Evolutionary conservation across 495 filamentous ascomycete species (phyloP), one percentile per base, ranked within the genome.

Genomic region (Usnea hakonensis): DNA sequence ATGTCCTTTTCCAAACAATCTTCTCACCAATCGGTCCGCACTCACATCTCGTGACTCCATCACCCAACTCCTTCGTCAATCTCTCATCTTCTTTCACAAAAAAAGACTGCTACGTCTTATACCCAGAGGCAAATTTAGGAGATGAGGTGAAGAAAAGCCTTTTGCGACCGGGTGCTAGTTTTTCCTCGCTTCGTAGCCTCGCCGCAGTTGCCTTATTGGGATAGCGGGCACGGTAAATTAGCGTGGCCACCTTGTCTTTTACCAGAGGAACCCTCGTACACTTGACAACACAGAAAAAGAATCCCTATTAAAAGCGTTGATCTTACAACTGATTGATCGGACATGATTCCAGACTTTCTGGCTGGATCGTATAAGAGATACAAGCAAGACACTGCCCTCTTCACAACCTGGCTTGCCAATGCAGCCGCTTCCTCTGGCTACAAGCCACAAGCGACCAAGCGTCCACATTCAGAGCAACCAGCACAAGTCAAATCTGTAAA

Each of bases 321-420:
- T n/a, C n/a, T n/a, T n/a, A n/a, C n/a, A n/a, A n/a, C n/a, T n/a
- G n/a, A n/a, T n/a, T n/a, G n/a, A n/a, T n/a, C n/a, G n/a, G 19
- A 5, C 44, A 55, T 61, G 36, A 35, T 61, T 33, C 59, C 59
- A 11, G 36, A 55, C 21, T 50, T 61, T 17, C 23, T 61, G 40
- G 48, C 59, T 41, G 32, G 59, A 16, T 50, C 40, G 17, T 61
- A 55, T n/a, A 14, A 26, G 36, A 43, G 43, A 32, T 59, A 50
- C 43, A 59, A 59, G 41, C 41, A 59, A 19, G 57, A 55, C 54
- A 63, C 61, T n/a, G 38, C 33, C 21, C 23, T 58, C 38, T 63
- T 63, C 55, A 65, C 63, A 7, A 65, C 63, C 41, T 65, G 63
- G 63, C 63, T 65, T 48, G 44, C 50, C 6, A n/a, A 59, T 48